These are phyloP conservation scores for Lipomyces lipofer DNA, from an alignment of 805 yeast genomes.

Conservation along the genomic window DNA sequence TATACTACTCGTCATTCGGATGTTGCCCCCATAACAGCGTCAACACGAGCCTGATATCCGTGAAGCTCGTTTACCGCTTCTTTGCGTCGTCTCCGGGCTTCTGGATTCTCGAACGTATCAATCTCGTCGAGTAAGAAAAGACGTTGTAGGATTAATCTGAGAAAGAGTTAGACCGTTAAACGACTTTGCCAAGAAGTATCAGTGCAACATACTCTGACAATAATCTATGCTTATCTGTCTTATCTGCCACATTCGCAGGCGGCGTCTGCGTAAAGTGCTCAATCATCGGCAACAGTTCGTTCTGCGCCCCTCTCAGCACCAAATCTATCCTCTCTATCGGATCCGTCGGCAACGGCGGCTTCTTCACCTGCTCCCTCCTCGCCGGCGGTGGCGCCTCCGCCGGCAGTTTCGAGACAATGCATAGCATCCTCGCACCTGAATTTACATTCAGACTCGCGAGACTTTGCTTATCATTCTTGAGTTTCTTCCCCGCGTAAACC, in stretches of 20 bases:
- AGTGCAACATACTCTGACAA: slow-evolving; percentile 20
- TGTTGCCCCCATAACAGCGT: slow-evolving; percentile 26
- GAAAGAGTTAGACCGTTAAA: background rate
- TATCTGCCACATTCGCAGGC: slow-evolving; percentile 7
- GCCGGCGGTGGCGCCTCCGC: background rate
- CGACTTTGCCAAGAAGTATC: background rate
- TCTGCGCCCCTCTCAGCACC: slow-evolving; percentile 15
- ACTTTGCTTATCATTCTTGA: slow-evolving; percentile 22
- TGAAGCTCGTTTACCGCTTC: slow-evolving; percentile 34
- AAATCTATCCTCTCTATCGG: slow-evolving; percentile 26
- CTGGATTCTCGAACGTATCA: slow-evolving; percentile 34
- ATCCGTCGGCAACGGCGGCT: slow-evolving; percentile 10
- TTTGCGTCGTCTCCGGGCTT: slow-evolving; percentile 32
- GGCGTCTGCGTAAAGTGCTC: slow-evolving; percentile 17
- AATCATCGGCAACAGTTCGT: slow-evolving; percentile 27
- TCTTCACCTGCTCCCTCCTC: slow-evolving; percentile 5
- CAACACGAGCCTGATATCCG: slow-evolving; percentile 33
- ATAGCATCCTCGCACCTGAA: slow-evolving; percentile 24
- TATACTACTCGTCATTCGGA: background rate
- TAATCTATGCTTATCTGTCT: slow-evolving; percentile 19
- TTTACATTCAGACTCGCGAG: slow-evolving; percentile 13
- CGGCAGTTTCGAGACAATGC: slow-evolving; percentile 11
- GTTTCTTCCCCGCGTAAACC: slow-evolving; percentile 32
- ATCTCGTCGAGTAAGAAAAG: slow-evolving; percentile 33
- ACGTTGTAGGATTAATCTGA: slow-evolving; percentile 30